Conservation (phyloP, 306 rosid genomes). For the Styphnolobium japonicum region DNA sequence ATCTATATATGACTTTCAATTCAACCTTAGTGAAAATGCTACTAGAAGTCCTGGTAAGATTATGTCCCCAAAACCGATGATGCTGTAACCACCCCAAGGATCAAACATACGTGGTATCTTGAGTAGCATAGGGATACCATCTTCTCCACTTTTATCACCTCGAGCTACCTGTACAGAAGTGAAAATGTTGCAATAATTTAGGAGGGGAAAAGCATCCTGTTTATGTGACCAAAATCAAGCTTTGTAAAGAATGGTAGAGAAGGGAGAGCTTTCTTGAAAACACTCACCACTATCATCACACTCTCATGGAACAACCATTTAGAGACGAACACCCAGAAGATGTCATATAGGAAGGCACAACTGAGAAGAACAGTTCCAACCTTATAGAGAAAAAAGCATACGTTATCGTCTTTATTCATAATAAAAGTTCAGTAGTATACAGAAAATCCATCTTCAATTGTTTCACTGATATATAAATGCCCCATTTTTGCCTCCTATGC, state of each 20-base stretch:
- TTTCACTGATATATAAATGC: background rate
- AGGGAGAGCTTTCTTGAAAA: background rate
- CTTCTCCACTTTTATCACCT: constrained; percentile 91
- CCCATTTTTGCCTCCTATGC: background rate
- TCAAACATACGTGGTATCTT: constrained; percentile 95
- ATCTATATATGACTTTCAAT: constrained; percentile 3
- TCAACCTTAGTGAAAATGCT: constrained; percentile 87
- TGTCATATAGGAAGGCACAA: constrained; percentile 90
- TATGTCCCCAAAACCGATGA: constrained; percentile 96
- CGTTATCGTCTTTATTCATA: background rate
- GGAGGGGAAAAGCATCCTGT: background rate
- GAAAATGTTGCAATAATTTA: constrained; percentile 3
- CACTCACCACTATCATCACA: constrained; percentile 98
- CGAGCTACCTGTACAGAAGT: constrained; percentile 75
- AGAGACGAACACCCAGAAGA: constrained; percentile 98
- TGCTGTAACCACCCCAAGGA: constrained; percentile 99
- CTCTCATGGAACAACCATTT: constrained; percentile 93
- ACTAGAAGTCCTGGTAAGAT: constrained; percentile 93
- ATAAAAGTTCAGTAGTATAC: background rate
- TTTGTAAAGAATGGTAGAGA: background rate
- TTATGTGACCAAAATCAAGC: background rate
- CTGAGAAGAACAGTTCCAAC: constrained; percentile 97
- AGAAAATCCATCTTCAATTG: background rate
- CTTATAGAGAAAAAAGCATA: constrained; percentile 32
- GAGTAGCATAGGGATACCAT: constrained; percentile 95